Percentiles rank a stretch among this genome's conserved stretches.
phyloP scores from a whole-genome alignment of 192 early-diverging fungal genomes.

The Oehlia diaphana region DNA sequence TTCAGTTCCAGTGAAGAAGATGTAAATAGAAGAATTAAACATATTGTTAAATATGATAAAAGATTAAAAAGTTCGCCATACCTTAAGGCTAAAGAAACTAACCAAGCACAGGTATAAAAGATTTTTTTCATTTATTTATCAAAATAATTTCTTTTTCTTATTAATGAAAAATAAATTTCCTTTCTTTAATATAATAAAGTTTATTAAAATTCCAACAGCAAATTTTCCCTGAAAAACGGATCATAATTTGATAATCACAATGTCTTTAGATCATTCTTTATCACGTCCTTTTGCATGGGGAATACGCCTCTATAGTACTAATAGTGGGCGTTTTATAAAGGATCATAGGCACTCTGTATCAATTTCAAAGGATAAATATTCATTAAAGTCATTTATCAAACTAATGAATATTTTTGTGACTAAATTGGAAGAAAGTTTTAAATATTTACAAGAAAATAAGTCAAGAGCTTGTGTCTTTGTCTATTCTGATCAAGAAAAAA shows the following conservation, averaged over 20 bases:
- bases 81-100: not conserved
- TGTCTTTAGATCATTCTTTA: slow-evolving; percentile 17
- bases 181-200: not conserved
- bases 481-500: slow-evolving; percentile 16
- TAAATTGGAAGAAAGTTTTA: not conserved
- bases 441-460: not conserved
- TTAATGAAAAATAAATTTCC: too few relatives aligned
- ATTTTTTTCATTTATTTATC: not conserved
- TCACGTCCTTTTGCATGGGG: slow-evolving; percentile 11
- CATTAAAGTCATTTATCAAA: not conserved
- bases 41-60: slow-evolving; percentile 16
- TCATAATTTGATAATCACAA: slow-evolving; percentile 28
- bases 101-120: slow-evolving; percentile 2
- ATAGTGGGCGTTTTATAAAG: not conserved
- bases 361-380: not conserved
- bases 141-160: too few relatives aligned
- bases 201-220: not conserved
- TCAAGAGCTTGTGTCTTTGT: slow-evolving; percentile 25
- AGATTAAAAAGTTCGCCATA: slow-evolving; percentile 5
- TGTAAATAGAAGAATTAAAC: not conserved
- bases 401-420: slow-evolving; percentile 22
- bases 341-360: not conserved
- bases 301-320: slow-evolving; percentile 1
- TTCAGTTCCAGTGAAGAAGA: not conserved
- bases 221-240: not conserved